phyloP scores from a whole-genome alignment of 2,329 filamentous ascomycete species.

The Verticillium albo-atrum region DNA sequence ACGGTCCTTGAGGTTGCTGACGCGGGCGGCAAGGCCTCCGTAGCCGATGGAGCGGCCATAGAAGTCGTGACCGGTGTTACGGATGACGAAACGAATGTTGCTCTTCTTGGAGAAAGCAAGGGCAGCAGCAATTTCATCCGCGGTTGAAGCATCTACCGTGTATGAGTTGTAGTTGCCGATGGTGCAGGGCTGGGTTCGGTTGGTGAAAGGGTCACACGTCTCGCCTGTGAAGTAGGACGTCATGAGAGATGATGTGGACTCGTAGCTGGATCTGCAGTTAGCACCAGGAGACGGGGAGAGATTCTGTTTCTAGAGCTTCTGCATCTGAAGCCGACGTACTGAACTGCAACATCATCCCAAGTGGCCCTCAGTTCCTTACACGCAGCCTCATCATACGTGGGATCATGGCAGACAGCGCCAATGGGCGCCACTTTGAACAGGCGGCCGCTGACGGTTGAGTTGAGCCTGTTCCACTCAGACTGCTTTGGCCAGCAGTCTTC shows the following conservation, averaged over 20 bases:
- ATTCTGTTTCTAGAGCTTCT: not conserved
- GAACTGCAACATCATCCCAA: constrained; percentile 12
- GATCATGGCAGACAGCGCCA: constrained; percentile 40
- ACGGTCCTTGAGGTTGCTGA: constrained; percentile 28
- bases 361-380: constrained; percentile 28
- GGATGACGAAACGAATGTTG: constrained; percentile 41
- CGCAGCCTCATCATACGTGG: constrained; percentile 26
- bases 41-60: constrained; percentile 28
- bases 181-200: constrained; percentile 29
- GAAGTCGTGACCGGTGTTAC: constrained; percentile 42
- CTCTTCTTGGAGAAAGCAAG: constrained; percentile 30
- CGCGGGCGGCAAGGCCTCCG: constrained; percentile 31
- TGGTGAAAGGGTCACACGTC: constrained; percentile 18
- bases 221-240: constrained; percentile 19
- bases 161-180: constrained; percentile 26
- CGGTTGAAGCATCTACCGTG: constrained; percentile 7
- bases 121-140: constrained; percentile 5
- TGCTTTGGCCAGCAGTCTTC: not conserved
- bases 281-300: not conserved
- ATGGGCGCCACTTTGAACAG: constrained; percentile 40
- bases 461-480: constrained; percentile 34
- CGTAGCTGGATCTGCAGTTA: constrained; percentile 9
- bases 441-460: constrained; percentile 35
- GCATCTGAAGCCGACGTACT: not conserved
- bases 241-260: constrained; percentile 25